Percentiles rank a stretch among this genome's conserved stretches.
Evolutionary conservation across 1,139 yeast species (phyloP).

Genomic region (Wickerhamomyces sp.): DNA sequence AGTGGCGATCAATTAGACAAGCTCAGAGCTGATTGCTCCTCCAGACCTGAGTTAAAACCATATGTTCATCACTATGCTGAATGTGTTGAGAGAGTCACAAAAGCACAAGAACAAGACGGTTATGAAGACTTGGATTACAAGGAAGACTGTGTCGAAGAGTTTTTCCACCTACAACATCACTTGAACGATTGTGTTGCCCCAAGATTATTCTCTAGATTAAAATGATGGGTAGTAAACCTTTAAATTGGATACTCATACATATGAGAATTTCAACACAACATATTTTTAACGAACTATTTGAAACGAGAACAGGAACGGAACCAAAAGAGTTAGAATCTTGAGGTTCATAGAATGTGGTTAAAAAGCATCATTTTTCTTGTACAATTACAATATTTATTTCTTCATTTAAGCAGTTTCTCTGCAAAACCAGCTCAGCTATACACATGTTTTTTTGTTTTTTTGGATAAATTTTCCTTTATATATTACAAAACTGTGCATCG

Average conservation of each 20-base stretch:
- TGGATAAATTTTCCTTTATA: too few relatives aligned
- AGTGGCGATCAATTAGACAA: constrained; percentile 63
- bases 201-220: constrained; percentile 79
- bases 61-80: constrained; percentile 88
- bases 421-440: too few relatives aligned
- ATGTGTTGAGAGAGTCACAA: constrained; percentile 91
- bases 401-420: too few relatives aligned
- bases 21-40: constrained; percentile 63
- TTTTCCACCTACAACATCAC: constrained; percentile 95
- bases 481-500: too few relatives aligned
- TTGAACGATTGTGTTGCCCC: constrained; percentile 91
- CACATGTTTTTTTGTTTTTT: too few relatives aligned
- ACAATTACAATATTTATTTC: too few relatives aligned
- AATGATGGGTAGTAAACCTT: constrained; percentile 37
- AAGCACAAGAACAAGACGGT: constrained; percentile 77
- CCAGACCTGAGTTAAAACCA: constrained; percentile 65
- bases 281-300: too few relatives aligned
- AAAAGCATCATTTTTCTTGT: too few relatives aligned
- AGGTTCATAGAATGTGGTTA: too few relatives aligned
- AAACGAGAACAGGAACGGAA: too few relatives aligned
- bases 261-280: background rate
- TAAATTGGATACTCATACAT: background rate
- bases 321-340: too few relatives aligned
- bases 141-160: constrained; percentile 97
- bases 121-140: constrained; percentile 79